A percentile compares a stretch with the other conserved stretches of the same genome.
These are phyloP conservation scores for Sclerotinia minor DNA, from an alignment of 2,329 filamentous ascomycete genomes.

Conservation along the genomic window DNA sequence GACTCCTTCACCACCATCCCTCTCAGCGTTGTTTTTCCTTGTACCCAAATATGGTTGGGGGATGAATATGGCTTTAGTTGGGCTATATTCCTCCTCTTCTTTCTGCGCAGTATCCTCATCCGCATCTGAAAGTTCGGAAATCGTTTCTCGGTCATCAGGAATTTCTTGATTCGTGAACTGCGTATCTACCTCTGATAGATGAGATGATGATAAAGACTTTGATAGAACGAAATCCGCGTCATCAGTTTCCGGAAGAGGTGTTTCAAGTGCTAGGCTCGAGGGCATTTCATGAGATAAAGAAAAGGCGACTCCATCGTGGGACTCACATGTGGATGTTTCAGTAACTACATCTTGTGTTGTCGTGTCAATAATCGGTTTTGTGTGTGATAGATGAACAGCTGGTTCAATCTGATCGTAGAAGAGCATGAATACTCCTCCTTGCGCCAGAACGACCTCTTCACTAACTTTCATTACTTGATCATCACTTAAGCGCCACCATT, in stretches of 20 bases:
- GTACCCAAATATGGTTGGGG: background rate
- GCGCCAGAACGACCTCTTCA: constrained; percentile 70
- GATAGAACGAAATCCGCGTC: background rate
- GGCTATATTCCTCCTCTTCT: background rate
- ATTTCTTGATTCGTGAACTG: background rate
- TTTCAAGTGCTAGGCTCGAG: background rate
- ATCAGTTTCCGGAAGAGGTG: background rate
- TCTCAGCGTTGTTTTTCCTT: constrained; percentile 5
- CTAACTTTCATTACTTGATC: constrained; percentile 75
- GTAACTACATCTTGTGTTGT: background rate
- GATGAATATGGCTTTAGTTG: constrained; percentile 9
- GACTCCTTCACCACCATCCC: constrained; percentile 3
- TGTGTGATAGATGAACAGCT: constrained; percentile 17
- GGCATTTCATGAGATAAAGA: background rate
- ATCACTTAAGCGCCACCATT: constrained; percentile 92
- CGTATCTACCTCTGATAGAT: background rate
- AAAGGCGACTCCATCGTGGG: background rate
- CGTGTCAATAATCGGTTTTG: background rate
- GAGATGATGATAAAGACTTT: constrained; percentile 1
- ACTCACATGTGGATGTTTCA: background rate
- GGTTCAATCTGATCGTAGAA: constrained; percentile 81
- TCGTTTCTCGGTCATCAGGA: background rate
- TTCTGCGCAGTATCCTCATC: background rate
- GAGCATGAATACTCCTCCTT: constrained; percentile 89
- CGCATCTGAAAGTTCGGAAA: constrained; percentile 4